Base-by-base conservation (phyloP, 345 rosid genomes). In the Corchorus olitorius region DNA sequence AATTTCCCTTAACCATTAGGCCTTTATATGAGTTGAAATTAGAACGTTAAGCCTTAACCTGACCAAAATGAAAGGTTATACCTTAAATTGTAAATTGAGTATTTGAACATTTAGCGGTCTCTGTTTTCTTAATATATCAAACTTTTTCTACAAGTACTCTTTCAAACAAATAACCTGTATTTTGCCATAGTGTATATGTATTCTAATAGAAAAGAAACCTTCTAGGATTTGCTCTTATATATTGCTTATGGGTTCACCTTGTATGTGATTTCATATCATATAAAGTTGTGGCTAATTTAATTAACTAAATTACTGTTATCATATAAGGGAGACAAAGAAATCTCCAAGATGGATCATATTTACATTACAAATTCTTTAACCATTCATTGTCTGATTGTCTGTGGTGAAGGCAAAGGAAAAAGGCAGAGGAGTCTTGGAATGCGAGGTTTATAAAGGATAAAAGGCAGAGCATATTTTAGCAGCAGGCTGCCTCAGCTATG, bases 401-500 rank as follows among this genome's bases (percentile, higher is more conserved):
- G 58, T 37, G 43, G 63, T 37, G 43, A 73, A 70, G 63, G 37
- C 50, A 72, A 73, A 52, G 65, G 14, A 8, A 68, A 62, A 37
- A 8, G 46, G 6, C 7, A 76, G 43, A 53, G 63, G 74, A 52
- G 39, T 54, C 60, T 77, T 67, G 81, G 73, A 71, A 77, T 77
- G 73, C 55, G 83, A 77, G 45, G 74, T n/a, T 66, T 45, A 62
- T 52, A 79, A 66, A 66, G 80, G 49, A 75, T 74, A 49, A 76
- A 82, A 50, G 59, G 55, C 20, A 76, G 27, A 27, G 48, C 56
- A 54, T 7, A 50, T 63, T 14, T 56, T 43, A 52, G 27, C 62
- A 52, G 74, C 48, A 15, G 33, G 60, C 46, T 53, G 81, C 64
- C 78, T 59, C 35, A 9, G 65, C 20, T 70, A 43, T 80, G 75